Evolutionary conservation across 2,329 filamentous ascomycete species (phyloP), one percentile per base, ranked within the genome.

Genomic region (Verticillium klebahnii): DNA sequence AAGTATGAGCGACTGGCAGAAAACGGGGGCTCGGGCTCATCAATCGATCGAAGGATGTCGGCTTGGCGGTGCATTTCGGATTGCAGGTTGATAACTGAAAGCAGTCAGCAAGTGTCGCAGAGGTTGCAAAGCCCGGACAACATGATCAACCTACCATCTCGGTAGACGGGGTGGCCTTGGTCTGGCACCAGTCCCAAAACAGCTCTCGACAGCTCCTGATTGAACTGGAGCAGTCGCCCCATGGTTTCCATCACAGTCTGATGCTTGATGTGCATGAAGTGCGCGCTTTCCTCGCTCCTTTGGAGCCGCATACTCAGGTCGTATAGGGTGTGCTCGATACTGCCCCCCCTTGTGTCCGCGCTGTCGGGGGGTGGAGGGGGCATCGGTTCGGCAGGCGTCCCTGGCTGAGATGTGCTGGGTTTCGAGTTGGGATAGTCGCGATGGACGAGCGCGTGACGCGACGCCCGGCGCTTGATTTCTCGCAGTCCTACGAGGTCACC

Each of bases 381-480:
- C 75, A 93, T 89, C 11, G 91, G 85, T 71, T 97, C 93, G 29
- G 91, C 87, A 1, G 93, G 90, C n/a, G 91, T 92, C 15, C 91
- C 91, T 11, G 92, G 89, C 69, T 95, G 92, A 29, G 92, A 91
- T 17, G 84, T 82, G 58, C 85, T 84, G 50, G 89, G 82, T 72
- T 96, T 96, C 63, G 90, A 88, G 62, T 85, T 85, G 66, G 88
- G 90, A 77, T 95, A 97, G 15, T 98, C 95, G 68, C 94, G 87
- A 72, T 98, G 93, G 29, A 97, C 96, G 61, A 98, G 82, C 29
- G 94, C 90, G 77, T 98, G 95, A 64, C 95, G 85, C 39, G 94
- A 98, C 19, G 95, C 94, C 64, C 95, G 87, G 64, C 95, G 89
- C 77, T 97, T 97, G 76, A 99, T 99, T 72, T 99, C 95, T 54